These are phyloP conservation scores for Floccularia luteovirens DNA, from an alignment of 768 basidiomycete genomes.

Conservation along the genomic window DNA sequence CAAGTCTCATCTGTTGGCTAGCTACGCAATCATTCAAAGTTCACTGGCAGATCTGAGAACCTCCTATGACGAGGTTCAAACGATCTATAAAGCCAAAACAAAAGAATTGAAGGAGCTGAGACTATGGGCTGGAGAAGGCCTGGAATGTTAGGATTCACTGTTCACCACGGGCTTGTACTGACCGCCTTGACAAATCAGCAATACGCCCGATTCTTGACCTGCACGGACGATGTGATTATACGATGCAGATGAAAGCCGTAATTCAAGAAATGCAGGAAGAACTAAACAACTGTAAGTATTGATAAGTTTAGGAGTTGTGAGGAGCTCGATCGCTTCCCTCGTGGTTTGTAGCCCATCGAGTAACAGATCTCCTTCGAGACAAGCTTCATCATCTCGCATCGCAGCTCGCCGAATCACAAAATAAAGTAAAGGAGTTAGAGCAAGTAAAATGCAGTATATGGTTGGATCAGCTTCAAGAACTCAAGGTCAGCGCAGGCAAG, in stretches of 20 bases:
- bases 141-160: not conserved
- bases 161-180: not conserved
- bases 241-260: constrained; percentile 13
- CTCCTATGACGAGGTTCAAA: constrained; percentile 7
- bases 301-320: not conserved
- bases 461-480: constrained; percentile 10
- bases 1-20: constrained; percentile 2
- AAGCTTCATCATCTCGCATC: constrained; percentile 25
- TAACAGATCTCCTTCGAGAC: constrained; percentile 29
- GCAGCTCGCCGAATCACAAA: constrained; percentile 23
- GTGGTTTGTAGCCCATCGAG: constrained; percentile 21
- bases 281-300: constrained; percentile 16
- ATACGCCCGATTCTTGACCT: constrained; percentile 17
- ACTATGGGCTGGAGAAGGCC: constrained; percentile 6
- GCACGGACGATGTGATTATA: constrained; percentile 9
- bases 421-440: constrained; percentile 27
- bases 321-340: not conserved
- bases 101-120: constrained; percentile 10
- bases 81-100: constrained; percentile 3
- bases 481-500: constrained; percentile 10
- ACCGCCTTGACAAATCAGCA: constrained; percentile 5
- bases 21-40: constrained; percentile 7
- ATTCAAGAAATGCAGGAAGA: constrained; percentile 18
- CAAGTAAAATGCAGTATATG: constrained; percentile 16
- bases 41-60: constrained; percentile 12